phyloP scores from a whole-genome alignment of 2,329 filamentous ascomycete species.

The Fusarium palustre region DNA sequence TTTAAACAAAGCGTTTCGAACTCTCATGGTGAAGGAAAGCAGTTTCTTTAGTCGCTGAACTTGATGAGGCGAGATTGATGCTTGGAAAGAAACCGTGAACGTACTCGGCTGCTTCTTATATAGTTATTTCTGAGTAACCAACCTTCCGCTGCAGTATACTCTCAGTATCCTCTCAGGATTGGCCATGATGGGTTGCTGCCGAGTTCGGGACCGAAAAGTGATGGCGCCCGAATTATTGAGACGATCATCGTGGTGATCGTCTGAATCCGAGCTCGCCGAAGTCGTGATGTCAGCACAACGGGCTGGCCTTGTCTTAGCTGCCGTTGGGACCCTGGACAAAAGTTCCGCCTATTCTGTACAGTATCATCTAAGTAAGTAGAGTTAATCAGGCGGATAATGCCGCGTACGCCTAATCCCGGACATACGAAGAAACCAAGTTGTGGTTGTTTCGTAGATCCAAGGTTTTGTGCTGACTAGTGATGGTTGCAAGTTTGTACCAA shows the following conservation, averaged over 20 bases:
- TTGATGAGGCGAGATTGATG: not conserved
- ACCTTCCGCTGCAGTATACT: not conserved
- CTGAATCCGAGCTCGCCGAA: slow-evolving; percentile 3
- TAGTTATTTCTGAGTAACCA: not conserved
- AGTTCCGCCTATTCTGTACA: not conserved
- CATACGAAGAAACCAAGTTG: not conserved
- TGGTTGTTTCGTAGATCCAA: not conserved
- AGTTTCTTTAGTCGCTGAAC: not conserved
- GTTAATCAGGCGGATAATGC: not conserved
- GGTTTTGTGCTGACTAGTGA: not conserved
- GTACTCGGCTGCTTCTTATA: not conserved
- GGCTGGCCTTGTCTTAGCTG: not conserved
- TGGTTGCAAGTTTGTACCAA: not conserved
- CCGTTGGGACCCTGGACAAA: not conserved
- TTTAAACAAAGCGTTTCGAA: not conserved
- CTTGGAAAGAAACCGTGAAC: not conserved
- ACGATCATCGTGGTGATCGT: not conserved
- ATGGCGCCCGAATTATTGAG: not conserved
- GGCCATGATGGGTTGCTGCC: not conserved
- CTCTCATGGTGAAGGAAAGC: not conserved
- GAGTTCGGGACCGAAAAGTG: not conserved
- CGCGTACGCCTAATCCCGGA: not conserved
- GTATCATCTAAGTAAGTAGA: not conserved
- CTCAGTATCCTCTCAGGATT: too few species aligned
- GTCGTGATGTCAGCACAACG: slow-evolving; percentile 6